Conservation (phyloP, 306 rosid species). For the Fagus crenata region DNA sequence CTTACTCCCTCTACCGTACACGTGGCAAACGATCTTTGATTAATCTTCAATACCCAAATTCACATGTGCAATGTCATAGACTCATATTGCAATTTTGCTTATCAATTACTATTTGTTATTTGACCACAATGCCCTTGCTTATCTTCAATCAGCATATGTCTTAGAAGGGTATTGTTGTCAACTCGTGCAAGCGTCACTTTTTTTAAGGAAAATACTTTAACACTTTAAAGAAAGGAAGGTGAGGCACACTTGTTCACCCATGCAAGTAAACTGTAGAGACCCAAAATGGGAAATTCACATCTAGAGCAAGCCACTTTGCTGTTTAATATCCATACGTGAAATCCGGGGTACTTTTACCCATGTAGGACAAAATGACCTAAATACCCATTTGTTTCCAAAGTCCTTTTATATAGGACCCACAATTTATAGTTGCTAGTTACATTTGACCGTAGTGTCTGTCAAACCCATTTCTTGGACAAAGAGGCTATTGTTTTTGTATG, state of each 20-base stretch:
- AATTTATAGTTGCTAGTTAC: not conserved
- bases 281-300: constrained; percentile 23
- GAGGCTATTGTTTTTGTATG: not conserved
- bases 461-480: constrained; percentile 16
- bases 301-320: constrained; percentile 23
- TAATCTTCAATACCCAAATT: constrained; percentile 8
- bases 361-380: constrained; percentile 10
- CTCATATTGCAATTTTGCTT: not conserved
- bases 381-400: constrained; percentile 5
- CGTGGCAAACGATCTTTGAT: constrained; percentile 18
- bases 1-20: constrained; percentile 22
- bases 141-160: not conserved
- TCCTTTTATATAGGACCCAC: constrained; percentile 7
- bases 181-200: no score
- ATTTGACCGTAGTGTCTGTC: constrained; percentile 21
- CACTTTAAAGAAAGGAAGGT: not conserved
- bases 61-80: not conserved
- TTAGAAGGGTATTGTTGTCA: not conserved
- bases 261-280: constrained; percentile 29
- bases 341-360: constrained; percentile 40
- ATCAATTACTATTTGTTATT: not conserved
- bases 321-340: constrained; percentile 42
- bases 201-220: no score
- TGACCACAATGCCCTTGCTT: not conserved
- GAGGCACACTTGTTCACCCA: constrained; percentile 9